Evolutionary conservation across 2,329 filamentous ascomycete genomes (phyloP).

Genomic region (Berkeleyomyces basicola): DNA sequence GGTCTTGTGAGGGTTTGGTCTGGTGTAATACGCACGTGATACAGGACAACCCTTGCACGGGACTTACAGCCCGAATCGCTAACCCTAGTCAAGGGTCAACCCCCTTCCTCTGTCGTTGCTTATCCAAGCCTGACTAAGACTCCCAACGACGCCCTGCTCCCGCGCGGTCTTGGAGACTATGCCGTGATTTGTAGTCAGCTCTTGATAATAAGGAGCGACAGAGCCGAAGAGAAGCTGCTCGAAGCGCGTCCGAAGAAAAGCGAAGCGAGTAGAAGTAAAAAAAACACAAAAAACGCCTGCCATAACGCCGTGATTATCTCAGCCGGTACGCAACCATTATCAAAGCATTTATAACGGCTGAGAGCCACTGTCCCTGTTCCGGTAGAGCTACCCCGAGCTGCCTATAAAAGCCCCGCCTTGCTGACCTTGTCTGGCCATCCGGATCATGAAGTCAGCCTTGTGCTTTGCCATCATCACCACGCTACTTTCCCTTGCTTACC

Average conservation of each 20-base stretch:
- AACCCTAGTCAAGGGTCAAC: not conserved
- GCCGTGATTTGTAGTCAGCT: conserved; percentile 9
- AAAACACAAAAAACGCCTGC: too few relatives aligned
- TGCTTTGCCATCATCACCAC: not conserved
- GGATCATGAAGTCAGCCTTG: conserved; percentile 7
- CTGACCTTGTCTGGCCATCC: not conserved
- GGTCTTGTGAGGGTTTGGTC: too few relatives aligned
- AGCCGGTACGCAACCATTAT: too few relatives aligned
- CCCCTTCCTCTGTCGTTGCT: not conserved
- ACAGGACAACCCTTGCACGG: not conserved
- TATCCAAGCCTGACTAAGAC: not conserved
- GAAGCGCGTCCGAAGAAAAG: not conserved
- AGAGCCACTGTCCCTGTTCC: too few relatives aligned
- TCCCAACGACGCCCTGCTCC: not conserved
- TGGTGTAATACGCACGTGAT: not conserved
- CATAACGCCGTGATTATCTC: too few relatives aligned
- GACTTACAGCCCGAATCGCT: not conserved
- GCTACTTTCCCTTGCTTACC: conserved; percentile 3
- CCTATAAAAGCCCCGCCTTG: conserved; percentile 3
- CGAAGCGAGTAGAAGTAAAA: not conserved
- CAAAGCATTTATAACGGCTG: too few relatives aligned
- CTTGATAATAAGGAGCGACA: conserved; percentile 9
- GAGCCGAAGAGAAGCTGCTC: not conserved
- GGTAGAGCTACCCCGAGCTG: not conserved
- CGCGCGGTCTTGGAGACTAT: not conserved